These are phyloP conservation scores for Candida oleophila DNA, from an alignment of 805 yeast genomes.

Conservation along the genomic window DNA sequence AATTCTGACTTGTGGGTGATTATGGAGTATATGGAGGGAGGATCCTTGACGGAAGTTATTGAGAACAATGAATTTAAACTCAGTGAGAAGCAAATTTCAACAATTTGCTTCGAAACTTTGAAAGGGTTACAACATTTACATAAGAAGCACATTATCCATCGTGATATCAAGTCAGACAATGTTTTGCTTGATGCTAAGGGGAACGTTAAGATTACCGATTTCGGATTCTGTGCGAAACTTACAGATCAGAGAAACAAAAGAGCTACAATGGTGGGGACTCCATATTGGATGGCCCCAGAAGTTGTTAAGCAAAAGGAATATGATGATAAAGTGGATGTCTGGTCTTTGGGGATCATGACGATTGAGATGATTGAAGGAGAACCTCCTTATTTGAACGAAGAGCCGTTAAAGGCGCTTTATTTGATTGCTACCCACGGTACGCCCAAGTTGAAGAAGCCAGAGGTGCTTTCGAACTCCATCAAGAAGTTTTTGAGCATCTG, in stretches of 20 bases:
- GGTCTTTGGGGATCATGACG: slow-evolving; percentile 85
- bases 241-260: slow-evolving; percentile 70
- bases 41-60: slow-evolving; percentile 92
- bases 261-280: slow-evolving; percentile 99
- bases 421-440: slow-evolving; percentile 81
- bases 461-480: slow-evolving; percentile 65
- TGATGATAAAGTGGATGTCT: slow-evolving; percentile 78
- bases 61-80: slow-evolving; percentile 73
- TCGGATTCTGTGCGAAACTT: slow-evolving; percentile 91
- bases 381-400: slow-evolving; percentile 80
- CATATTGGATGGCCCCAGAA: slow-evolving; percentile 98
- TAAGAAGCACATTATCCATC: slow-evolving; percentile 87
- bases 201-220: slow-evolving; percentile 90
- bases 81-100: slow-evolving; percentile 93
- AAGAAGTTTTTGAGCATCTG: slow-evolving; percentile 88
- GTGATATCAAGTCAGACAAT: slow-evolving; percentile 96
- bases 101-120: slow-evolving; percentile 89
- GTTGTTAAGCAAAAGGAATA: slow-evolving; percentile 78
- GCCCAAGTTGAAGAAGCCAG: slow-evolving; percentile 71
- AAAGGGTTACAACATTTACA: slow-evolving; percentile 86
- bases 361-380: slow-evolving; percentile 86
- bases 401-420: slow-evolving; percentile 73
- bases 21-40: slow-evolving; percentile 99
- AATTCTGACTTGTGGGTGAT: slow-evolving; percentile 91
- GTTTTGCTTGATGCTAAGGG: slow-evolving; percentile 81